Conservation (phyloP, 768 basidiomycete species). For the Chalciporus chontae region DNA sequence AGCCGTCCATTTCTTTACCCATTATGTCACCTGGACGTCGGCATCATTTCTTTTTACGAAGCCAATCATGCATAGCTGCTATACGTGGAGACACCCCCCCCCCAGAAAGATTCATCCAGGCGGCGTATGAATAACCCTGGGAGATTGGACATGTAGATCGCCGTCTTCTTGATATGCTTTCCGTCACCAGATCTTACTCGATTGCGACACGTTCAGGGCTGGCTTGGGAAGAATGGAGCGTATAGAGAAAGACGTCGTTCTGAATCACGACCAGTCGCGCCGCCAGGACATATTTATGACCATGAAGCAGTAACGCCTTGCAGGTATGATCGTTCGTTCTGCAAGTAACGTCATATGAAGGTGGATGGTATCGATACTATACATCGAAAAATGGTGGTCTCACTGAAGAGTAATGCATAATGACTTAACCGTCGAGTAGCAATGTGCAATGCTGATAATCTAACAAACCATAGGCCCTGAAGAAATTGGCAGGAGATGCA, state of each 20-base stretch:
- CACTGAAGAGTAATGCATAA: constrained; percentile 18
- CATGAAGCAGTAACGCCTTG: neutral
- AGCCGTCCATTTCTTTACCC: neutral
- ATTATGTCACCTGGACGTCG: neutral
- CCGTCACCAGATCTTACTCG: too few species aligned
- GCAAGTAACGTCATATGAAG: constrained; percentile 1
- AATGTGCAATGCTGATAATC: constrained; percentile 22
- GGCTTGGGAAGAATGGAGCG: too few species aligned
- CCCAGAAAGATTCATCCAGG: too few species aligned
- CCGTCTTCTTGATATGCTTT: too few species aligned
- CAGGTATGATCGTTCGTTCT: neutral
- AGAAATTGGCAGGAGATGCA: constrained; percentile 1
- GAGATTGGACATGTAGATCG: too few species aligned
- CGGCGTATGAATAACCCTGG: too few species aligned
- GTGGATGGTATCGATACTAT: constrained; percentile 18
- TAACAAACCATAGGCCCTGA: constrained; percentile 9
- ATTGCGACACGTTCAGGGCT: too few species aligned
- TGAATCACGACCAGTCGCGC: too few species aligned
- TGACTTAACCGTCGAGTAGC: constrained; percentile 22
- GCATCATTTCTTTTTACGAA: neutral
- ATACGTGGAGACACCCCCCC: too few species aligned
- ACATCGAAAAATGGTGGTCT: constrained; percentile 19
- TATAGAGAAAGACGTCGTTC: too few species aligned
- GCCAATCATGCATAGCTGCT: neutral
- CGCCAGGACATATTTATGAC: neutral